These are phyloP conservation scores for Skeletonema tropicum DNA, from an alignment of 108 stramenopile genomes.

Conservation along the genomic window DNA sequence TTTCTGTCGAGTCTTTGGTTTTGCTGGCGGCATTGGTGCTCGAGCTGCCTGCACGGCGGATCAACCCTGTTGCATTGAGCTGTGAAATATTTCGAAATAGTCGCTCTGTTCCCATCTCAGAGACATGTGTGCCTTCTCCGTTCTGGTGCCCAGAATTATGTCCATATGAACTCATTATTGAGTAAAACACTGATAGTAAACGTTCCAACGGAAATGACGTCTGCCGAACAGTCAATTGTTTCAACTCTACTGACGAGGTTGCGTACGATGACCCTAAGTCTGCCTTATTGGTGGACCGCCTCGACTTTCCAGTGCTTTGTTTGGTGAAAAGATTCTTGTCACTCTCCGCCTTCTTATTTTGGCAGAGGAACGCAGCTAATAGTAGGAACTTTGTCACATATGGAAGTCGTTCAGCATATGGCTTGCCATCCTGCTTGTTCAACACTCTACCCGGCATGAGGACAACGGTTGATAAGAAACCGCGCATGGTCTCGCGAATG, in stretches of 20 bases:
- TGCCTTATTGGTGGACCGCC: conserved; percentile 16
- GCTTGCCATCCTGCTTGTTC: conserved; percentile 13
- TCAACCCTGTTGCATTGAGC: conserved; percentile 41
- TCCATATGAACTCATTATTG: conserved; percentile 63
- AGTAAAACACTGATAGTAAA: conserved; percentile 63
- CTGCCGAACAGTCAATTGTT: conserved; percentile 52
- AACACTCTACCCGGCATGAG: conserved; percentile 41
- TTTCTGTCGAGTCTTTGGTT: conserved; percentile 13
- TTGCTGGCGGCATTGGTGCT: conserved; percentile 13
- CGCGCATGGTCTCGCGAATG: conserved; percentile 37
- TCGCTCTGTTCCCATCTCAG: conserved; percentile 25
- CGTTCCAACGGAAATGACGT: conserved; percentile 69
- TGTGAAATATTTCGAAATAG: conserved; percentile 39
- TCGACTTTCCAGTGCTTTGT: conserved; percentile 59
- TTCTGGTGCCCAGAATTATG: conserved; percentile 21
- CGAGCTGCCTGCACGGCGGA: conserved; percentile 18
- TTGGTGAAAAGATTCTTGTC: conserved; percentile 65
- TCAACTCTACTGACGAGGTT: conserved; percentile 35
- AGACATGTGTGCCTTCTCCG: background rate
- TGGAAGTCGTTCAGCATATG: conserved; percentile 44
- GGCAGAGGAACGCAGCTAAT: conserved; percentile 74
- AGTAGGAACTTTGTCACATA: conserved; percentile 66
- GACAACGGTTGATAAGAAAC: conserved; percentile 25
- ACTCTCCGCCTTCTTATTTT: conserved; percentile 65
- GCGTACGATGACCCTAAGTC: conserved; percentile 57